phyloP scores from a whole-genome alignment of 306 rosid species.

The Trichosanthes truncata region DNA sequence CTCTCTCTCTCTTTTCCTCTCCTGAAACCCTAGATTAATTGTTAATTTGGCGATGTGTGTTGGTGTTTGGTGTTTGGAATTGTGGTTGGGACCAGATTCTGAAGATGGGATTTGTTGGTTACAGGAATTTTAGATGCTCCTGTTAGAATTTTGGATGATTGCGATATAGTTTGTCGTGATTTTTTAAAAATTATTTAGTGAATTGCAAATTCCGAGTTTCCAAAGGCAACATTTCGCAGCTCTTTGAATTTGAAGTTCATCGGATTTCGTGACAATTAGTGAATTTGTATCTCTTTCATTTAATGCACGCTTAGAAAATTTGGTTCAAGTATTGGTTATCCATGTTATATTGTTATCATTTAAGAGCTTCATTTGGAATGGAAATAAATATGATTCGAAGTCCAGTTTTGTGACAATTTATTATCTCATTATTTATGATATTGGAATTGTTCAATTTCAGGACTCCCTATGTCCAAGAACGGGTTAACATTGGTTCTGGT shows the following conservation, averaged over 20 bases:
- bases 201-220: background rate
- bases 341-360: background rate
- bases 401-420: background rate
- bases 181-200: background rate
- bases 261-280: background rate
- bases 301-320: background rate
- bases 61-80: background rate
- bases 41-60: background rate
- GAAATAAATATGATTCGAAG: background rate
- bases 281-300: background rate
- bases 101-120: background rate
- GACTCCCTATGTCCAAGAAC: conserved; percentile 85
- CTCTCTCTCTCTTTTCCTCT: conserved; percentile 5
- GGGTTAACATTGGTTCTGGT: conserved; percentile 78
- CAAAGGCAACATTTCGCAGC: background rate
- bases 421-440: background rate
- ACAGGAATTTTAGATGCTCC: background rate
- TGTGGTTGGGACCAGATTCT: background rate
- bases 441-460: conserved; percentile 21
- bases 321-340: background rate
- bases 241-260: background rate
- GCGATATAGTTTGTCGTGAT: background rate
- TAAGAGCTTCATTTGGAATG: background rate
- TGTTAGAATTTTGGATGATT: background rate
- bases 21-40: conserved; percentile 17